Percentiles rank a stretch among this genome's conserved stretches.
phyloP scores from a whole-genome alignment of 75 land plant species.

The Larix kaempferi region DNA sequence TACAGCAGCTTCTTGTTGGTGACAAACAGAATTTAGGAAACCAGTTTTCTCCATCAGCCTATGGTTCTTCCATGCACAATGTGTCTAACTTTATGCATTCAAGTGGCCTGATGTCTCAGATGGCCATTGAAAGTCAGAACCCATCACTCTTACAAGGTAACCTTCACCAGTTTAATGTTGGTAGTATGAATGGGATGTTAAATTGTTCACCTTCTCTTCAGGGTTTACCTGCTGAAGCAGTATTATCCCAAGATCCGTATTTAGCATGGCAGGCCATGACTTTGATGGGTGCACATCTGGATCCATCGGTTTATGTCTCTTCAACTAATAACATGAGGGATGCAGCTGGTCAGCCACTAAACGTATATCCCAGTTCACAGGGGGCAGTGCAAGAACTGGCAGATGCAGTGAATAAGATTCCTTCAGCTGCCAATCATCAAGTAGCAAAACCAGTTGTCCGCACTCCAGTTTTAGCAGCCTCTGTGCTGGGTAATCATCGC shows the following conservation, averaged over 20 bases:
- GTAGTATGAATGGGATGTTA: not conserved
- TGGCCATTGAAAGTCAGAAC: constrained; percentile 3
- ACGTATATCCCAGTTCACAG: constrained; percentile 25
- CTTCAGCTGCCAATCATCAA: constrained; percentile 10
- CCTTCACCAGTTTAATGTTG: constrained; percentile 1
- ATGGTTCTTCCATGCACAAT: constrained; percentile 10
- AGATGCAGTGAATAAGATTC: constrained; percentile 13
- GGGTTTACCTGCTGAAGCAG: constrained; percentile 6
- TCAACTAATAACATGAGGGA: constrained; percentile 33
- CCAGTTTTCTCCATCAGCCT: constrained; percentile 3
- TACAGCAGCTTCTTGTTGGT: constrained; percentile 9
- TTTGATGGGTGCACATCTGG: constrained; percentile 31
- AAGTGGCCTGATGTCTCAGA: not conserved
- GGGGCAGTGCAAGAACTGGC: constrained; percentile 24
- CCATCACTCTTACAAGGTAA: constrained; percentile 4
- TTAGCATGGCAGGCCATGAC: constrained; percentile 21
- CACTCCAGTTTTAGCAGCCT: constrained; percentile 7
- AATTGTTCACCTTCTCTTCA: not conserved
- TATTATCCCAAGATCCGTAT: constrained; percentile 6
- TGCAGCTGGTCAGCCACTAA: not conserved
- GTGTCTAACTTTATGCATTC: not conserved
- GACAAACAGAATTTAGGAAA: constrained; percentile 8
- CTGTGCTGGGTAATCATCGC: constrained; percentile 27
- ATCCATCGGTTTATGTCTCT: constrained; percentile 39
- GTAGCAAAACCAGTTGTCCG: constrained; percentile 20